phyloP scores from a whole-genome alignment of 805 yeast species.

The Pichia californica region DNA sequence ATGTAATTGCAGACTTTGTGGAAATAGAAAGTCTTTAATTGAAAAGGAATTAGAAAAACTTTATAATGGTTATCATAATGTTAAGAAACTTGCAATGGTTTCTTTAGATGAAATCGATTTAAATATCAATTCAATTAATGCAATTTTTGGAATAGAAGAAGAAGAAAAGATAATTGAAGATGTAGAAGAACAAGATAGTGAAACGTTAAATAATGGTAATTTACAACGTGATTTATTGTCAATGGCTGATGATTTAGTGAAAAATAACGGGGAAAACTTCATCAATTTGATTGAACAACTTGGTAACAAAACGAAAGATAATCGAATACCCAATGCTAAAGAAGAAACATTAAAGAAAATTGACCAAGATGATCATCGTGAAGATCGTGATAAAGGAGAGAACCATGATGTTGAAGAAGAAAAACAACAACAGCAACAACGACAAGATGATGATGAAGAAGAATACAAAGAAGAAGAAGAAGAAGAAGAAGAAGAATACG shows the following conservation, averaged over 20 bases:
- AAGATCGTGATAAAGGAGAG: background rate
- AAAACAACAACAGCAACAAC: constrained; percentile 10
- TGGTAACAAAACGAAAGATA: constrained; percentile 33
- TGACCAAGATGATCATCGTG: background rate
- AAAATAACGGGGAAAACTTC: constrained; percentile 71
- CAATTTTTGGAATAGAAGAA: constrained; percentile 21
- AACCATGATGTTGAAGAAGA: constrained; percentile 20
- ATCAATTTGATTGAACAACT: constrained; percentile 74
- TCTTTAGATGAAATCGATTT: constrained; percentile 33
- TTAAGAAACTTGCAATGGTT: constrained; percentile 26
- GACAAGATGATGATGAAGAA: constrained; percentile 10
- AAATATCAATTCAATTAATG: constrained; percentile 22
- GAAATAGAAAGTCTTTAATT: constrained; percentile 61
- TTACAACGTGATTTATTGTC: constrained; percentile 21
- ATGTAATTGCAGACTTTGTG: constrained; percentile 76
- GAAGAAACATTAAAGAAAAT: too few relatives aligned
- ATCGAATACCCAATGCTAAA: too few relatives aligned
- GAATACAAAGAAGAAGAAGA: constrained; percentile 10
- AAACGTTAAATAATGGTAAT: background rate
- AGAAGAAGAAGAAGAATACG: constrained; percentile 14
- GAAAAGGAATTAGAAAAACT: constrained; percentile 72
- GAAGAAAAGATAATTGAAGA: constrained; percentile 1
- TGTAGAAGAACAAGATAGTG: constrained; percentile 5
- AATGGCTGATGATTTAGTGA: constrained; percentile 74
- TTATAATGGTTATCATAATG: constrained; percentile 61